Base-by-base conservation (phyloP, 176 grass and related monocot species). In the Microstegium vimineum region DNA sequence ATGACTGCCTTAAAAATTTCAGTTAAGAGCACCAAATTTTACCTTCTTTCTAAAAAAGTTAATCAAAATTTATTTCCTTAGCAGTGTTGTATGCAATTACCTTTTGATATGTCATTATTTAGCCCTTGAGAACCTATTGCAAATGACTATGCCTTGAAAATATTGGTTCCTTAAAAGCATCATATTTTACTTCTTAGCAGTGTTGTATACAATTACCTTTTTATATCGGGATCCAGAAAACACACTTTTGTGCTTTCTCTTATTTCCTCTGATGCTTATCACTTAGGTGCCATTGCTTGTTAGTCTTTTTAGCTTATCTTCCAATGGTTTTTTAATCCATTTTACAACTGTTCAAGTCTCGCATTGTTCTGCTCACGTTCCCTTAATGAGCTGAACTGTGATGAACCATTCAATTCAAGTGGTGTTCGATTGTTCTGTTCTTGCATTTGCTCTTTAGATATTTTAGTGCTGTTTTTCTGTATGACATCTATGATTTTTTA, bases 61-160 rank as follows among this genome's bases (percentile, higher is more conserved):
- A n/a, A 56, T 51, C 16, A 57, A 57, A 23, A 30, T 66, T 28
- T 25, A 2, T 15, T 40, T 25, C 20, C 62, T 86, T 23, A 18
- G 59, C 11, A 78, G 10, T 62, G 23, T 64, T 32, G 57, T 82
- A 66, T 65, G 68, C 40, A 23, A 22, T 2, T 20, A 13, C n/a
- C n/a, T 10, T 59, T 59, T 59, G n/a, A 59, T 59, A 23, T 68
- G 18, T 12, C 18, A 67, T n/a, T 37, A 68, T 68, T 38, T 37
- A 68, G 65, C n/a, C 65, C 33, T 37, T 11, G 38, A 41, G 89
- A 85, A 1, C 69, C 85, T 15, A 92, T 73, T 94, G 89, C 85
- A 94, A 86, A 89, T 94, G 63, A 79, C 73, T 52, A 4, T 51
- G 11, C 1, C 13, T 40, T 68, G 18, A n/a, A 36, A 38, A 71